Conservation (phyloP, 768 basidiomycete species). For the Tylopilus sp. region DNA sequence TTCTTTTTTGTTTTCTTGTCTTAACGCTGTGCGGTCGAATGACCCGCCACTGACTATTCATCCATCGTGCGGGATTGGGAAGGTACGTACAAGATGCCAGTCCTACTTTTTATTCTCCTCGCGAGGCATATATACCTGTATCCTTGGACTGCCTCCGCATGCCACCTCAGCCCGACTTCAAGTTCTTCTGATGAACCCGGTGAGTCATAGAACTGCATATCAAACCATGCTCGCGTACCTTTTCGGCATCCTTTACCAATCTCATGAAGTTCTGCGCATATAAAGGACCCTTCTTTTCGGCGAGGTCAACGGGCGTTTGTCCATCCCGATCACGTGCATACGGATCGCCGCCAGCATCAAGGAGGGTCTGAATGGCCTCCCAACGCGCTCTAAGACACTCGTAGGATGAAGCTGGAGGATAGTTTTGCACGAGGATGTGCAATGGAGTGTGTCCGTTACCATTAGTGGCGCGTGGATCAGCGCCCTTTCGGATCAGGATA, state of each 20-base stretch:
- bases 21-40: not conserved
- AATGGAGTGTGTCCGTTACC: not conserved
- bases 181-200: too few species aligned
- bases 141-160: not conserved
- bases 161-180: too few species aligned
- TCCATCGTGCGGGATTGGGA: not conserved
- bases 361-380: too few species aligned
- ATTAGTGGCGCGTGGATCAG: not conserved
- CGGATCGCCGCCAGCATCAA: not conserved
- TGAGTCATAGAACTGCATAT: too few species aligned
- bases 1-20: not conserved
- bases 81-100: not conserved
- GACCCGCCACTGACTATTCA: not conserved
- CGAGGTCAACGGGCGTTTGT: too few species aligned
- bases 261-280: too few species aligned
- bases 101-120: not conserved
- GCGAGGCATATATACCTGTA: not conserved
- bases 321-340: not conserved
- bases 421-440: not conserved
- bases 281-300: too few species aligned
- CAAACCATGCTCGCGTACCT: too few species aligned
- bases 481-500: not conserved
- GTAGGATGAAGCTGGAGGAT: too few species aligned
- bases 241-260: too few species aligned
- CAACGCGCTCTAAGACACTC: too few species aligned